Evolutionary conservation across 768 basidiomycete species (phyloP).

Genomic region (Lyophyllum shimeji): DNA sequence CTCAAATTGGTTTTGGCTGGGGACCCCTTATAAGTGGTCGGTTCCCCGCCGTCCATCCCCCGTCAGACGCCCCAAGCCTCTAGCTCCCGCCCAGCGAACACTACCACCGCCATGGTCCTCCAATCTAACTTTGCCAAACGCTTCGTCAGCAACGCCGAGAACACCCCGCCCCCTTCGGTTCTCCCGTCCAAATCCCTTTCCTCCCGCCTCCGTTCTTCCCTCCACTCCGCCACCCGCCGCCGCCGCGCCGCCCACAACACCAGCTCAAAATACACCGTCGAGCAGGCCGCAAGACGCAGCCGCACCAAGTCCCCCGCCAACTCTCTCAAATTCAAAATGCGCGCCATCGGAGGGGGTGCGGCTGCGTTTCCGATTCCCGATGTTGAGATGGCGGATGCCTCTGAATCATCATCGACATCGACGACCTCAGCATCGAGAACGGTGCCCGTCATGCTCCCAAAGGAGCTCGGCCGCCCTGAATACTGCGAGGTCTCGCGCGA

Average conservation of each 20-base stretch:
- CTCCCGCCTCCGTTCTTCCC: constrained; percentile 19
- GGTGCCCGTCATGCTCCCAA: constrained; percentile 42
- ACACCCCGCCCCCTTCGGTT: constrained; percentile 26
- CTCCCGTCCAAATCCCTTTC: constrained; percentile 16
- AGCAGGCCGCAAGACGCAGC: constrained; percentile 38
- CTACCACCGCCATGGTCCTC: constrained; percentile 25
- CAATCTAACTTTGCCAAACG: constrained; percentile 22
- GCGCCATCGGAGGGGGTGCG: constrained; percentile 3
- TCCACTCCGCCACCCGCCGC: constrained; percentile 31
- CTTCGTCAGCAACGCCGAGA: constrained; percentile 25
- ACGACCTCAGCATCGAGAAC: constrained; percentile 10
- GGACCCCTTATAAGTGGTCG: background rate
- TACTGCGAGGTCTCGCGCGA: constrained; percentile 46
- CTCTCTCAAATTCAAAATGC: constrained; percentile 28
- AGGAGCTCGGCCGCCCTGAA: constrained; percentile 50
- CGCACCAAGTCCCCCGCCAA: constrained; percentile 18
- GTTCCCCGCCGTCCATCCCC: background rate
- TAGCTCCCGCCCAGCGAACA: background rate
- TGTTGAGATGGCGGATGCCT: constrained; percentile 31
- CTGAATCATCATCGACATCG: constrained; percentile 22
- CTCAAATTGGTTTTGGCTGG: background rate
- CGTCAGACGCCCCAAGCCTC: background rate
- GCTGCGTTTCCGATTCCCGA: constrained; percentile 21
- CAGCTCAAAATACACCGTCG: constrained; percentile 31
- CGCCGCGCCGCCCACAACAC: constrained; percentile 35